These are phyloP conservation scores for Millerago galiae DNA, from an alignment of 805 yeast species.

Conservation along the genomic window DNA sequence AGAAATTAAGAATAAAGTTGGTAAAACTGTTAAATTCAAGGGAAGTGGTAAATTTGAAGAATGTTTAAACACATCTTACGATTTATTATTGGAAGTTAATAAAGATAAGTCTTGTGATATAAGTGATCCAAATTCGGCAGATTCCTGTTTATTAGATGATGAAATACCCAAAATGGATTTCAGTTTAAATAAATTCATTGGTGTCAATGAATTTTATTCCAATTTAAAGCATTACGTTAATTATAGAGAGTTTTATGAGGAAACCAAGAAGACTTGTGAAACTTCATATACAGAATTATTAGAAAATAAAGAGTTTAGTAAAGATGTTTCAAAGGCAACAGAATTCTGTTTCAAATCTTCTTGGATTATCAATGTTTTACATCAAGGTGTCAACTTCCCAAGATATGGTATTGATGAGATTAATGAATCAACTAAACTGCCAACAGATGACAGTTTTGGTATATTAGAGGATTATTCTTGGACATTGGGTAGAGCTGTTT, in stretches of 20 bases:
- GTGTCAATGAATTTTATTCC: conserved; percentile 66
- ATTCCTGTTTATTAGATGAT: conserved; percentile 47
- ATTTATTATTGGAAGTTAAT: conserved; percentile 29
- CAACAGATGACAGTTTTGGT: conserved; percentile 29
- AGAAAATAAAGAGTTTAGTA: conserved; percentile 18
- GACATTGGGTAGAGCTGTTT: conserved; percentile 55
- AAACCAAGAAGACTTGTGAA: conserved; percentile 43
- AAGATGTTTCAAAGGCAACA: conserved; percentile 38
- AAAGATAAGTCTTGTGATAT: conserved; percentile 20
- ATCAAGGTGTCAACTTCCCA: conserved; percentile 56
- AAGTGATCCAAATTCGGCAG: conserved; percentile 15
- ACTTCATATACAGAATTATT: conserved; percentile 12
- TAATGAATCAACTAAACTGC: conserved; percentile 7
- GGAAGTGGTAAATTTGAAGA: conserved; percentile 48
- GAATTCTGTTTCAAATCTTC: conserved; percentile 56
- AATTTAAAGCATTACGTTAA: conserved; percentile 43
- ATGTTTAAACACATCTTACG: conserved; percentile 43
- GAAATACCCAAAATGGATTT: conserved; percentile 52
- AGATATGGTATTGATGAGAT: conserved; percentile 37
- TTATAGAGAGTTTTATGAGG: conserved; percentile 31
- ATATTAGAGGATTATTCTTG: conserved; percentile 44
- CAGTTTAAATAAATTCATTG: conserved; percentile 49
- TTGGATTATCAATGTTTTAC: conserved; percentile 52
- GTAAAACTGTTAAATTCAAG: conserved; percentile 24
- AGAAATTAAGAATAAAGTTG: conserved; percentile 9